Evolutionary conservation across 1,139 yeast genomes (phyloP).

Genomic region (Suhomyces ambrosiae): DNA sequence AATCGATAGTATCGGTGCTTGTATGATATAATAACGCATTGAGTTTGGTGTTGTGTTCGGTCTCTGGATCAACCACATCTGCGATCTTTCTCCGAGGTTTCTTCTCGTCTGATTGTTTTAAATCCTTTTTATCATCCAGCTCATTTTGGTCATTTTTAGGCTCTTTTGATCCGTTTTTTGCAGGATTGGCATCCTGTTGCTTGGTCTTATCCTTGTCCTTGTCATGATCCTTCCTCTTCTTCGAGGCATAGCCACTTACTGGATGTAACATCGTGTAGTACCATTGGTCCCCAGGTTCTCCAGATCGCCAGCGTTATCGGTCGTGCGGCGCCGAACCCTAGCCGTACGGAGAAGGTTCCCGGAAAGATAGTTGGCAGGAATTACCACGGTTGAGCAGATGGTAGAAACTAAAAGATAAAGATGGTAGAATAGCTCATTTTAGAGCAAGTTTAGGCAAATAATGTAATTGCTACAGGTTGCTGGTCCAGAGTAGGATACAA

Average conservation of each 20-base stretch:
- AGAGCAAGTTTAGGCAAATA: too few species aligned
- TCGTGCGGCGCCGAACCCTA: background rate
- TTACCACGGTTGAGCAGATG: too few species aligned
- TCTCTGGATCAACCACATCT: constrained; percentile 26
- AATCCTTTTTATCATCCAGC: constrained; percentile 2
- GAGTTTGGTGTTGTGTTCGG: constrained; percentile 40
- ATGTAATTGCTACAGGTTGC: too few species aligned
- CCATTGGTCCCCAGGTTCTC: background rate
- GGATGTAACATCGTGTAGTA: background rate
- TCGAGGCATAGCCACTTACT: background rate
- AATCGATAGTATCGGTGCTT: constrained; percentile 43
- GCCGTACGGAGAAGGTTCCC: background rate
- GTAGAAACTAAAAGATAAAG: too few species aligned
- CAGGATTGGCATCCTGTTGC: background rate
- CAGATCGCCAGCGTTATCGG: background rate
- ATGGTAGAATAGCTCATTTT: too few species aligned
- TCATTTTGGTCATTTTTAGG: background rate
- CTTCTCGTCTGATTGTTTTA: constrained; percentile 6
- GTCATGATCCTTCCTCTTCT: background rate
- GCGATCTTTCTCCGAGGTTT: constrained; percentile 6
- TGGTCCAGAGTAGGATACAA: too few species aligned
- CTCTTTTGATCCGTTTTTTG: background rate
- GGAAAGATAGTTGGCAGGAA: too few species aligned
- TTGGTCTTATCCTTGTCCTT: constrained; percentile 2
- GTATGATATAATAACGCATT: constrained; percentile 47